A percentile compares a stretch with the other conserved stretches of the same genome.
Conservation (phyloP, 176 grass and related monocot genomes). For the Hordeum marinum region DNA sequence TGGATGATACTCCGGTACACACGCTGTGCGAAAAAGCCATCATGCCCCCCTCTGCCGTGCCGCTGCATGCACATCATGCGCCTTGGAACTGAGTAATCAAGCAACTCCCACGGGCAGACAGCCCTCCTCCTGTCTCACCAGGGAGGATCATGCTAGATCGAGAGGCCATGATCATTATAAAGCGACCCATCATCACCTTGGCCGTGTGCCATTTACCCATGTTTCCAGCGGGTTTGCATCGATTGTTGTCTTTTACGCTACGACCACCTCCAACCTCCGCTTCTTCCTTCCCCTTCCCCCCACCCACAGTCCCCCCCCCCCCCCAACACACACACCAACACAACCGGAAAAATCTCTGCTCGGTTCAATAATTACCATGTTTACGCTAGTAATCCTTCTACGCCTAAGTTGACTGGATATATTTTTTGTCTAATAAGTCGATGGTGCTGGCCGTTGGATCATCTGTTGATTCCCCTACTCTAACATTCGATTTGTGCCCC, state of each 20-base stretch:
- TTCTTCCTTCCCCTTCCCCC: too few species aligned
- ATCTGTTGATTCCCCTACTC: too few species aligned
- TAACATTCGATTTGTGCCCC: too few species aligned
- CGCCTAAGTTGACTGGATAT: too few species aligned
- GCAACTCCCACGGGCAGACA: conserved; percentile 19
- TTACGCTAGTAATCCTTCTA: too few species aligned
- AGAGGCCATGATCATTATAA: conserved; percentile 31
- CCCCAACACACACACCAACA: too few species aligned
- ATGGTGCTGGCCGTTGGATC: too few species aligned
- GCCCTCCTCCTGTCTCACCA: conserved; percentile 27
- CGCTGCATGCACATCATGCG: conserved; percentile 22
- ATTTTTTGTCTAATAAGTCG: too few species aligned
- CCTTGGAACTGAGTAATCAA: conserved; percentile 6
- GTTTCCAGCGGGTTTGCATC: conserved; percentile 2
- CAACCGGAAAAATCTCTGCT: too few species aligned
- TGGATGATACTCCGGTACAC: neutral
- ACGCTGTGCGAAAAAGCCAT: neutral
- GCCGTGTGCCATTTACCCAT: conserved; percentile 19
- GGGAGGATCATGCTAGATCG: conserved; percentile 29
- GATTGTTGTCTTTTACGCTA: neutral
- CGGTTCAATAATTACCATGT: too few species aligned
- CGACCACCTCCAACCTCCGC: neutral
- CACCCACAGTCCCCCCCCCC: too few species aligned
- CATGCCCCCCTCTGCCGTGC: neutral
- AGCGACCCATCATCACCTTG: conserved; percentile 11